Evolutionary conservation across 345 rosid genomes (phyloP), one percentile per base, ranked within the genome.

Genomic region (Durio zibethinus): DNA sequence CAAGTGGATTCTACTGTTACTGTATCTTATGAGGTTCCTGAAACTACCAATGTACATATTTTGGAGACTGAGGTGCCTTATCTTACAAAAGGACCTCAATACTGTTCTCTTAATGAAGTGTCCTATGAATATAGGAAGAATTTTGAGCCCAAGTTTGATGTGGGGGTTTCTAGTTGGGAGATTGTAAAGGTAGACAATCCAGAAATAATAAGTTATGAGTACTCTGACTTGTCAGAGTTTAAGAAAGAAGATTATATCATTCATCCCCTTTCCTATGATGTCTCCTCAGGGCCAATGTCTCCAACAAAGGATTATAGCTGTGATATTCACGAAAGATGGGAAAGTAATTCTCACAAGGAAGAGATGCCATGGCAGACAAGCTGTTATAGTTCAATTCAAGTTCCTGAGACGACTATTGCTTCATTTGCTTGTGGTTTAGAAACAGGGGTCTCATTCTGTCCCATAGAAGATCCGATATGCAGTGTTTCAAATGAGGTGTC

Each of bases 121-220:
- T 61, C 69, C 9, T 50, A 64, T 79, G 84, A 80, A 48, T 54
- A 68, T 4, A 16, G 20, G 59, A 84, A 76, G 42, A 75, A 25
- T 74, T 33, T 57, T 23, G 60, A 78, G 74, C 61, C 71, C 16
- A 23, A 23, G 20, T 56, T 35, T 81, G 82, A 75, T 29, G 11
- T 5, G 60, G 74, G 68, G 66, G 78, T 75, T 62, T 77, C 86
- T 23, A 68, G 63, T 36, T 82, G 82, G 80, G 85, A 84, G 74
- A 74, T 50, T 56, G 62, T 80, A 57, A 54, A 68, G 66, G 81
- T 83, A 10, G 71, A 74, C 57, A 69, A 54, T 83, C 79, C 81
- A 38, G 81, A 77, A 73, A 77, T 62, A 36, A 35, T 82, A 33
- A 52, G 50, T 38, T 63, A 42, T 5, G 45, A 72, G 12, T n/a